These are phyloP conservation scores for Syzygium syzygioides DNA, from an alignment of 441 rosid genomes.

Conservation along the genomic window DNA sequence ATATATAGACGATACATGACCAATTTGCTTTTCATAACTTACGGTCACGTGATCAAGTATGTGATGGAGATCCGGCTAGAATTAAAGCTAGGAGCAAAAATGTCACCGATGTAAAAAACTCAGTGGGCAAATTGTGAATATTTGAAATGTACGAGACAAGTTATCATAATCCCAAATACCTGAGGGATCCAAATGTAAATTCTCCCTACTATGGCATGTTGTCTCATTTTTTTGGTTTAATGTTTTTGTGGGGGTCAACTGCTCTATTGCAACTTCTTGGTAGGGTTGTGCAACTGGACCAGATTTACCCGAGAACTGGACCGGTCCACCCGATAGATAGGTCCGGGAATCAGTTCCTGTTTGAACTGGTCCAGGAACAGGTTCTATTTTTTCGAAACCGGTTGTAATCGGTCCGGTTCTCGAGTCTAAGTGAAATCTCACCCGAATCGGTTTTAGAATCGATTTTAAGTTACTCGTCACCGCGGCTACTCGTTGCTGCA, in stretches of 20 bases:
- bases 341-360: no score
- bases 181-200: neutral
- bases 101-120: neutral
- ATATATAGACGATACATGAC: neutral
- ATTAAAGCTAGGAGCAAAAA: neutral
- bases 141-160: neutral
- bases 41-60: neutral
- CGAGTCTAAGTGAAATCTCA: no score
- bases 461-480: no score
- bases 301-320: accelerated
- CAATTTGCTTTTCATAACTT: neutral
- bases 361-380: no score
- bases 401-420: no score
- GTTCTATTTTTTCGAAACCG: no score
- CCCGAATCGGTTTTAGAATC: no score
- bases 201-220: neutral
- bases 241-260: neutral
- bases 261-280: neutral
- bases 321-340: no score
- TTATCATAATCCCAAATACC: neutral
- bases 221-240: neutral
- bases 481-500: no score
- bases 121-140: neutral
- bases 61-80: neutral
- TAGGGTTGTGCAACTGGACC: no score